Conservation (phyloP, 2,329 filamentous ascomycete species). For the Aspergillus sp. region DNA sequence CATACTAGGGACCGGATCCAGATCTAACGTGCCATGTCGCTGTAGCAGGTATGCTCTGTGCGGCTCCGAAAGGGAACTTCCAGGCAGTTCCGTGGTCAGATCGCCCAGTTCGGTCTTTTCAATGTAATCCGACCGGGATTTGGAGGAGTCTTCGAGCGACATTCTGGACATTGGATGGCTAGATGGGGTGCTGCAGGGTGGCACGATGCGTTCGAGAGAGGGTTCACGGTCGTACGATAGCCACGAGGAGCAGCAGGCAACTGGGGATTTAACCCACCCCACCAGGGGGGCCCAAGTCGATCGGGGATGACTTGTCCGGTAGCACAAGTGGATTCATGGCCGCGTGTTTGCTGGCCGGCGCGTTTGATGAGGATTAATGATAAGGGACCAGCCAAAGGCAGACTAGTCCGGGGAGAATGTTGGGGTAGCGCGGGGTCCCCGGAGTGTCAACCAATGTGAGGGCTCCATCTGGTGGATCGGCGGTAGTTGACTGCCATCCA, state of each 20-base stretch:
- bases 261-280: neutral
- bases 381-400: too few relatives aligned
- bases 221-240: neutral
- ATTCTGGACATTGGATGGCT: neutral
- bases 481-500: neutral
- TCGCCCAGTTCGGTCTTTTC: neutral
- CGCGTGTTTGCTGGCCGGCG: too few relatives aligned
- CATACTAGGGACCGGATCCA: slow-evolving; percentile 14
- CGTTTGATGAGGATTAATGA: too few relatives aligned
- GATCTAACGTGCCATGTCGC: slow-evolving; percentile 11
- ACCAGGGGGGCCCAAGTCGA: neutral
- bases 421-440: neutral
- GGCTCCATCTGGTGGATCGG: neutral
- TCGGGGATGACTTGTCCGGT: too few relatives aligned
- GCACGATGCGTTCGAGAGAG: neutral
- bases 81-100: neutral
- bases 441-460: neutral
- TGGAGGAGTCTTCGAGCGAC: neutral
- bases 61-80: neutral
- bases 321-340: neutral
- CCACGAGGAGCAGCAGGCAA: too few relatives aligned
- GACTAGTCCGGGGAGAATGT: neutral
- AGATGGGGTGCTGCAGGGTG: neutral
- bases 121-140: neutral
- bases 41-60: slow-evolving; percentile 1